Evolutionary conservation across 768 basidiomycete genomes (phyloP).

Genomic region (Termitomyces sp.): DNA sequence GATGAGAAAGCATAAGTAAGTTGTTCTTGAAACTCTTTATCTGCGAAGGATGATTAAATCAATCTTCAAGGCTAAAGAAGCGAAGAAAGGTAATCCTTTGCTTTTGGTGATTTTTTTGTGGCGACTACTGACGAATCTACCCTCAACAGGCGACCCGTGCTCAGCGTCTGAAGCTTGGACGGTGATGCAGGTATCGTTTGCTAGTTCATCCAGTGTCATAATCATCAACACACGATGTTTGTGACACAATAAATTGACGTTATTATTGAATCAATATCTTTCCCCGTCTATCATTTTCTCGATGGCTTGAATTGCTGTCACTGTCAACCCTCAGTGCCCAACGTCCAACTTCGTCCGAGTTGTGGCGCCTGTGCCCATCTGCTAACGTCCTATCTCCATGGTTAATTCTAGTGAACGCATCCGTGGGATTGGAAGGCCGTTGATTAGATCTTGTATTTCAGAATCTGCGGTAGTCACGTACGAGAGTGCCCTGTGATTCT

Average conservation of each 20-base stretch:
- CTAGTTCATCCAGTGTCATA: constrained; percentile 1
- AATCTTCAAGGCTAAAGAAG: constrained; percentile 74
- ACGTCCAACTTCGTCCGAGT: not conserved
- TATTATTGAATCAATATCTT: constrained; percentile 14
- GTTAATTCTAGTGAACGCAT: too few relatives aligned
- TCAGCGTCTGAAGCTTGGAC: constrained; percentile 27
- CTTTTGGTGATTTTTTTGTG: not conserved
- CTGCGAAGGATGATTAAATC: constrained; percentile 1
- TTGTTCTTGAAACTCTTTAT: constrained; percentile 10
- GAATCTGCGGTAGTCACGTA: not conserved
- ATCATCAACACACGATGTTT: constrained; percentile 4
- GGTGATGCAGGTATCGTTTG: constrained; percentile 14
- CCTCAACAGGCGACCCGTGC: constrained; percentile 39
- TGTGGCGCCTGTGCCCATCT: not conserved
- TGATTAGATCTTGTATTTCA: not conserved
- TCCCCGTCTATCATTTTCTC: not conserved
- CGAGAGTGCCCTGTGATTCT: too few relatives aligned
- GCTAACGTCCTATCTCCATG: not conserved
- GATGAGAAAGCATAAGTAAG: constrained; percentile 97
- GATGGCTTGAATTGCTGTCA: not conserved
- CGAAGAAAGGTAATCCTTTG: constrained; percentile 67
- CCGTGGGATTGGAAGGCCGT: not conserved
- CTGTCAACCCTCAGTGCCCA: not conserved
- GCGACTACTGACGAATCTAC: constrained; percentile 13
- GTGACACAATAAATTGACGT: constrained; percentile 8